phyloP scores from a whole-genome alignment of 1,139 yeast species.

The Magnusiomyces tetraspermus region DNA sequence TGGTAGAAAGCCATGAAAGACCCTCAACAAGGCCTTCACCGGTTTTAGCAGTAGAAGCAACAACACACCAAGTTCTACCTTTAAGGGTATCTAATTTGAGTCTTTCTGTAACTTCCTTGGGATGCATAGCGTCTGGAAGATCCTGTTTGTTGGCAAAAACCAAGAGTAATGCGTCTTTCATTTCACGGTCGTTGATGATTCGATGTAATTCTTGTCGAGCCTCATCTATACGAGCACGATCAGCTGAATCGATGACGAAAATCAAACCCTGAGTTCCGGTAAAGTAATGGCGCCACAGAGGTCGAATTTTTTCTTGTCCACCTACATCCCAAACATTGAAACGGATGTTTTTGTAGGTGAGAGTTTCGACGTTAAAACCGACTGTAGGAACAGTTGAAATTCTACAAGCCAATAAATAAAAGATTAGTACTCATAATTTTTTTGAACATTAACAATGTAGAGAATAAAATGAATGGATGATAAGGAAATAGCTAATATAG shows the following conservation, averaged over 20 bases:
- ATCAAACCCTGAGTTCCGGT: conserved; percentile 89
- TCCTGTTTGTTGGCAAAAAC: conserved; percentile 93
- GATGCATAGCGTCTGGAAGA: conserved; percentile 79
- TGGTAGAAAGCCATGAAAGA: conserved; percentile 74
- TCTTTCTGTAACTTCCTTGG: conserved; percentile 80
- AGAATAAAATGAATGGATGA: no score
- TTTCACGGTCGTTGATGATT: conserved; percentile 70
- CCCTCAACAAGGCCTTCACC: conserved; percentile 91
- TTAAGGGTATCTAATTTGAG: conserved; percentile 75
- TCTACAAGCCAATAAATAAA: no score
- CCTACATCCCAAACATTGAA: conserved; percentile 98
- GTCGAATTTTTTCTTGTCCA: conserved; percentile 86
- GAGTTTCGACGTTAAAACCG: conserved; percentile 90
- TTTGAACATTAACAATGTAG: no score
- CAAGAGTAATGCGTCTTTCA: conserved; percentile 65
- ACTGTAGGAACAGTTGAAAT: conserved; percentile 87
- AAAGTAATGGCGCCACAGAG: conserved; percentile 90
- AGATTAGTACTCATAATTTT: no score
- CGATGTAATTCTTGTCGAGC: conserved; percentile 70
- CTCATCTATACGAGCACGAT: conserved; percentile 60
- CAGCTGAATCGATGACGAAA: conserved; percentile 81
- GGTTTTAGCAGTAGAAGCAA: conserved; percentile 81
- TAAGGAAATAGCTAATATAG: no score
- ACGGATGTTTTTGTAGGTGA: conserved; percentile 74
- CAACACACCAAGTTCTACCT: conserved; percentile 87